Evolutionary conservation across 768 basidiomycete species (phyloP).

Genomic region (Tephrocybe sp.): DNA sequence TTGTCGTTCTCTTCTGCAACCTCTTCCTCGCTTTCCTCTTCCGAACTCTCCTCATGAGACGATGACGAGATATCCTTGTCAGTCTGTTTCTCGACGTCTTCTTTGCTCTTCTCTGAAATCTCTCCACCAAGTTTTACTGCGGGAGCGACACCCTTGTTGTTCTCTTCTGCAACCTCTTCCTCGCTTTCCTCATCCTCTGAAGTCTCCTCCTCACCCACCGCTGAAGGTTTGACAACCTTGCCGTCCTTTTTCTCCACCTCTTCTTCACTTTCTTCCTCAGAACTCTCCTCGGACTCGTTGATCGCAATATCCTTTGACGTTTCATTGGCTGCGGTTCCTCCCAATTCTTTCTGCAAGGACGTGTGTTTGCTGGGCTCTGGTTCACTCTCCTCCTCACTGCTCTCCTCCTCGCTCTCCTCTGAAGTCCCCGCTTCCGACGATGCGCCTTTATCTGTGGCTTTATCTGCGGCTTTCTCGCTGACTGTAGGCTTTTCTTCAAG

Average conservation of each 20-base stretch:
- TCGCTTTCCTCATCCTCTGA: slow-evolving; percentile 1
- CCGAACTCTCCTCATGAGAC: not conserved
- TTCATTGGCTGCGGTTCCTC: no score
- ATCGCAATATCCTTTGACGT: no score
- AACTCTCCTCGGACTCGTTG: no score
- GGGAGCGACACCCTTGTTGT: no score
- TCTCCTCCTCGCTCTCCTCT: slow-evolving; percentile 9
- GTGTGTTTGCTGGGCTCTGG: no score
- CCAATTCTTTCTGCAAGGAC: no score
- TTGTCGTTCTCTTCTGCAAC: no score
- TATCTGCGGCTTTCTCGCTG: not conserved
- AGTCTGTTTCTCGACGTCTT: not conserved
- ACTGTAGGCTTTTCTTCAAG: not conserved
- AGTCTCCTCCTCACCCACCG: not conserved
- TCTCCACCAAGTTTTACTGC: no score
- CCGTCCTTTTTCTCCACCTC: not conserved
- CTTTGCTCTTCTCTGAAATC: no score
- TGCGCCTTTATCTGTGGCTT: not conserved
- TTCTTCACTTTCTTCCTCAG: no score
- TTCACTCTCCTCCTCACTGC: slow-evolving; percentile 2
- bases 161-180: not conserved
- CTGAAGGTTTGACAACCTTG: not conserved
- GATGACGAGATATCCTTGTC: not conserved
- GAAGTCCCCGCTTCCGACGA: not conserved
- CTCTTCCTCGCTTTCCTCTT: slow-evolving; percentile 2